Evolutionary conservation across 2,329 filamentous ascomycete species (phyloP), one percentile per base, ranked within the genome.

Genomic region (Neofusicoccum cordaticola): DNA sequence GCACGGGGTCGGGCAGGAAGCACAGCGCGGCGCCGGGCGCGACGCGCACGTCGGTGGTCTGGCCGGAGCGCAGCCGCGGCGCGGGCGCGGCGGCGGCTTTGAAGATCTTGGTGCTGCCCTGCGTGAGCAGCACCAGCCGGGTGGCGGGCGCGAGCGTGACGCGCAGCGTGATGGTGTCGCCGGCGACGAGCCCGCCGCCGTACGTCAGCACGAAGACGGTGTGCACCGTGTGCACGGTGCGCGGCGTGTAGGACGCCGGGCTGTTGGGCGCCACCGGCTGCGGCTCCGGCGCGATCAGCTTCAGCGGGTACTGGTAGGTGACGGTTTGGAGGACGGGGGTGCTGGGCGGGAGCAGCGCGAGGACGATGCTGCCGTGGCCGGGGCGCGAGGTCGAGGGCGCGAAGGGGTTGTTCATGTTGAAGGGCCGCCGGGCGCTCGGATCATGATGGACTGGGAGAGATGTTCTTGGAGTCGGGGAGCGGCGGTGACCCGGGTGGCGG

Each of bases 81-180:
- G 17, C 27, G 11, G 15, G 19, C 12, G 22, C 42, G 11, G 19
- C 11, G 1, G 51, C 37, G 11, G 51, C 62, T 35, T 95, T 96
- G 85, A 97, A 98, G 71, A 99, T 88, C 80, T 98, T 99, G 66
- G 95, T 98, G 78, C 93, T 92, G 61, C 94, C 94, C 81, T 88
- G 86, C 0, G 85, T 84, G 34, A 84, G 77, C 15, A 84, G 75
- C 8, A 86, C 79, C 62, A 97, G 85, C 66, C 87, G 88, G 4
- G 92, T 89, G 2, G 80, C 78, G 2, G 82, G 70, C 11, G 86
- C 85, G 53, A 97, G 82, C 9, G 84, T 83, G 67, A 97, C 85
- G 19, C 82, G 81, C 31, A 99, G 85, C 71, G 89, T 83, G 75
- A 98, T 89, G 68, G 86, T 83, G 76, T 99, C 95, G 47, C 93